Evolutionary conservation across 345 rosid species (phyloP).

Genomic region (Syzygium aromaticum): DNA sequence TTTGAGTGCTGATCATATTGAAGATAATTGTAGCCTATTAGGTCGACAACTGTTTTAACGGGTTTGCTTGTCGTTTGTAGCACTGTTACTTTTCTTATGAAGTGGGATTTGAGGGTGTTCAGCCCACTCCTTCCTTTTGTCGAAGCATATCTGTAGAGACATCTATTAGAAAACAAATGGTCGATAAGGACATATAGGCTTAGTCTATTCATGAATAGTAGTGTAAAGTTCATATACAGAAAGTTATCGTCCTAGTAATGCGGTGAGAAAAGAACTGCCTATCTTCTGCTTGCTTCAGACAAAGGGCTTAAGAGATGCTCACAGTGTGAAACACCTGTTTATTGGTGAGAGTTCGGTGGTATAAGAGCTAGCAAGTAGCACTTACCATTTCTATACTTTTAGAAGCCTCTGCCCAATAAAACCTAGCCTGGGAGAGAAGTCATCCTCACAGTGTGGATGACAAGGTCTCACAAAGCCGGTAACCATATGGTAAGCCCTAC

Average conservation of each 20-base stretch:
- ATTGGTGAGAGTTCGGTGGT: background rate
- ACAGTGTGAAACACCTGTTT: background rate
- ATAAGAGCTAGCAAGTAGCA: background rate
- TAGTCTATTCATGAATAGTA: background rate
- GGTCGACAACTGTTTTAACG: background rate
- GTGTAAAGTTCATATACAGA: background rate
- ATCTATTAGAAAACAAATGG: background rate
- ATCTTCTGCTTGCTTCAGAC: background rate
- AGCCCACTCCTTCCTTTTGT: background rate
- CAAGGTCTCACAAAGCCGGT: background rate
- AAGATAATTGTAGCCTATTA: background rate
- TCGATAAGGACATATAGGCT: background rate
- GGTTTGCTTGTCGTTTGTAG: background rate
- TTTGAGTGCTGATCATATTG: background rate
- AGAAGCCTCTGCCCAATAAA: background rate
- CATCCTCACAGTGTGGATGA: background rate
- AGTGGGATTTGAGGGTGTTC: background rate
- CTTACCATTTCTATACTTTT: background rate
- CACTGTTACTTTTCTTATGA: background rate
- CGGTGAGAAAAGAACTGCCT: background rate
- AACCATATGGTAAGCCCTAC: background rate
- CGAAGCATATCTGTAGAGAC: background rate
- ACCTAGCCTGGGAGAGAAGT: background rate
- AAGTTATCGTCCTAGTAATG: background rate
- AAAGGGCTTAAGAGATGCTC: background rate